Percentiles rank a stretch among this genome's conserved stretches.
These are phyloP conservation scores for Fusarium sp. DNA, from an alignment of 2,329 filamentous ascomycete genomes.

Conservation along the genomic window DNA sequence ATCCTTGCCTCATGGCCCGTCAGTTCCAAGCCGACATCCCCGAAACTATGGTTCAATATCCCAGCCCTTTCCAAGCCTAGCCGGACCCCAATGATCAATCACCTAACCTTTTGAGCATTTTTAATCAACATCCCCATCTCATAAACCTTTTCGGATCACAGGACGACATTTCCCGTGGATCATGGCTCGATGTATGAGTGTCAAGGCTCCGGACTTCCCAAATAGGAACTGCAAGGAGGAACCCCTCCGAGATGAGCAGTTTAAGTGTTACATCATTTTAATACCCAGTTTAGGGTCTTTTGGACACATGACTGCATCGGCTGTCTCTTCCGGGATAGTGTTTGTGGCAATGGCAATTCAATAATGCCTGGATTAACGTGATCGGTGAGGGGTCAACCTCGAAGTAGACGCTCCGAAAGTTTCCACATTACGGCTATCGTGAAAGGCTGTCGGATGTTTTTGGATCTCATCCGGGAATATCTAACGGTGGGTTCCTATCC, in stretches of 20 bases:
- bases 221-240: conserved; percentile 29
- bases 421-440: conserved; percentile 1
- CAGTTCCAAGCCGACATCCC: neutral
- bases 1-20: neutral
- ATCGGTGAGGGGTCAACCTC: conserved; percentile 1
- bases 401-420: conserved; percentile 22
- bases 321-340: neutral
- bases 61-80: neutral
- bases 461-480: conserved; percentile 12
- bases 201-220: conserved; percentile 23
- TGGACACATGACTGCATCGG: conserved; percentile 12
- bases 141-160: conserved; percentile 11
- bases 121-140: neutral
- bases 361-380: neutral
- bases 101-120: neutral
- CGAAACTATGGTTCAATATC: neutral
- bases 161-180: conserved; percentile 11
- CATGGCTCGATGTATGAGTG: conserved; percentile 8
- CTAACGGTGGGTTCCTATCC: neutral
- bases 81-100: neutral
- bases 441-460: neutral
- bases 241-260: conserved; percentile 35
- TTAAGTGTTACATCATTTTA: conserved; percentile 19
- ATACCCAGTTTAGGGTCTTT: neutral
- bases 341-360: conserved; percentile 1